Percentiles rank a stretch among this genome's conserved stretches.
Evolutionary conservation across 208 protist genomes (phyloP).

Genomic region (Wallacemonas rigidus): DNA sequence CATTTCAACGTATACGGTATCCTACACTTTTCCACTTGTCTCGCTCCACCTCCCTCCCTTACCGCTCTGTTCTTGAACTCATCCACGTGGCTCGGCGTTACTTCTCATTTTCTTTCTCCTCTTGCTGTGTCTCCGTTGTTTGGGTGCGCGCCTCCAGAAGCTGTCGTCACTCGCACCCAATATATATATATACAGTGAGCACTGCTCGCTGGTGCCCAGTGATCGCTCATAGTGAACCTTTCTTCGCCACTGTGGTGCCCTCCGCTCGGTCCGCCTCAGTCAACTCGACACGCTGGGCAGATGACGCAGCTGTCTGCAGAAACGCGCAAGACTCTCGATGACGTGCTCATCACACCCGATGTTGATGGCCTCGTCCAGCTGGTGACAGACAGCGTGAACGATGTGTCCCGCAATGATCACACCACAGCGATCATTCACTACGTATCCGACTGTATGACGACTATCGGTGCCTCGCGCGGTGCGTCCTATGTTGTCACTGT

Average conservation of each 20-base stretch:
- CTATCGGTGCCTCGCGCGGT: neutral
- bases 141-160: too few relatives aligned
- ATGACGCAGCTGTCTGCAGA: neutral
- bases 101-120: too few relatives aligned
- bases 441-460: neutral
- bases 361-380: neutral
- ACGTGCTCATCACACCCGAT: neutral
- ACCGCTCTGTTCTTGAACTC: too few relatives aligned
- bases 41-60: too few relatives aligned
- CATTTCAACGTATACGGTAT: too few relatives aligned
- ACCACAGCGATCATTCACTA: slow-evolving; percentile 14
- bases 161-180: too few relatives aligned
- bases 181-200: too few relatives aligned
- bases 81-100: too few relatives aligned
- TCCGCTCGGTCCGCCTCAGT: neutral
- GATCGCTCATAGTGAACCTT: neutral
- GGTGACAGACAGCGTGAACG: slow-evolving; percentile 11
- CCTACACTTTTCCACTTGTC: too few relatives aligned
- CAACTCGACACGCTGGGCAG: neutral
- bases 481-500: slow-evolving; percentile 8
- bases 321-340: neutral
- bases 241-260: neutral
- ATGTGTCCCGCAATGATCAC: slow-evolving; percentile 13
- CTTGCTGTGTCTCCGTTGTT: too few relatives aligned
- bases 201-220: too few relatives aligned